Conservation (phyloP, 495 filamentous ascomycete genomes). For the Penicillium longicatenatum region DNA sequence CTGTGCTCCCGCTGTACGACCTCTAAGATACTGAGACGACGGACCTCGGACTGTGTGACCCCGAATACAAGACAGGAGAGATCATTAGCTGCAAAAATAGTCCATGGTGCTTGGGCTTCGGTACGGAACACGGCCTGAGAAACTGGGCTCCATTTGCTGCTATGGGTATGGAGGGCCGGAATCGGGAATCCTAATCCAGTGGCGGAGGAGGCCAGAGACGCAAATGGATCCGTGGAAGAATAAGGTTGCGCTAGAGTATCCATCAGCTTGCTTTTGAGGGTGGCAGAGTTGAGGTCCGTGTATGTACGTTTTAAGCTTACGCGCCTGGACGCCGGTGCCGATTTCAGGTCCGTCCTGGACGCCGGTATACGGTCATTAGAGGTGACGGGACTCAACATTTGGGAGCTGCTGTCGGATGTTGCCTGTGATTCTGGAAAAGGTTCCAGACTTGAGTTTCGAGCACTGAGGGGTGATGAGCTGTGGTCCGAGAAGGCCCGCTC, state of each 20-base stretch:
- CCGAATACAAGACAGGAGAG: conserved; percentile 95
- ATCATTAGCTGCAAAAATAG: conserved; percentile 95
- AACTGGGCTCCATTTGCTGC: conserved; percentile 85
- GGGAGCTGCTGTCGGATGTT: conserved; percentile 24
- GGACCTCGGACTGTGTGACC: conserved; percentile 89
- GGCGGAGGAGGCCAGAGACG: conserved; percentile 42
- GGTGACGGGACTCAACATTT: conserved; percentile 31
- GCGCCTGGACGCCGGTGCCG: conserved; percentile 55
- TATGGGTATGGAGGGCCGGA: conserved; percentile 72
- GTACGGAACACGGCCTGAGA: conserved; percentile 97
- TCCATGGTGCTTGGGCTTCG: conserved; percentile 84
- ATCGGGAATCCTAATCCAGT: conserved; percentile 42
- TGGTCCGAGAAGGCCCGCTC: conserved; percentile 68
- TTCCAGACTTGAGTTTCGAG: conserved; percentile 24
- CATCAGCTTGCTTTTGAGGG: conserved; percentile 80
- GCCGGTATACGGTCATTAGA: conserved; percentile 36
- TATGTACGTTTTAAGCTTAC: conserved; percentile 82
- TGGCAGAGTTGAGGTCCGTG: conserved; percentile 73
- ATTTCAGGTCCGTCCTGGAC: conserved; percentile 35
- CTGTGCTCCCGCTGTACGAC: conserved; percentile 86
- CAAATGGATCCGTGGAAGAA: conserved; percentile 50
- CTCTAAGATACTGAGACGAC: conserved; percentile 92
- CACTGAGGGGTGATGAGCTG: conserved; percentile 27
- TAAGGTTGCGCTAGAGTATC: conserved; percentile 89
- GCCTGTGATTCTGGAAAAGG: conserved; percentile 18